A percentile compares a stretch with the other conserved stretches of the same genome.
phyloP scores from a whole-genome alignment of 2,329 filamentous ascomycete genomes.

The Leptographium galeiforme region DNA sequence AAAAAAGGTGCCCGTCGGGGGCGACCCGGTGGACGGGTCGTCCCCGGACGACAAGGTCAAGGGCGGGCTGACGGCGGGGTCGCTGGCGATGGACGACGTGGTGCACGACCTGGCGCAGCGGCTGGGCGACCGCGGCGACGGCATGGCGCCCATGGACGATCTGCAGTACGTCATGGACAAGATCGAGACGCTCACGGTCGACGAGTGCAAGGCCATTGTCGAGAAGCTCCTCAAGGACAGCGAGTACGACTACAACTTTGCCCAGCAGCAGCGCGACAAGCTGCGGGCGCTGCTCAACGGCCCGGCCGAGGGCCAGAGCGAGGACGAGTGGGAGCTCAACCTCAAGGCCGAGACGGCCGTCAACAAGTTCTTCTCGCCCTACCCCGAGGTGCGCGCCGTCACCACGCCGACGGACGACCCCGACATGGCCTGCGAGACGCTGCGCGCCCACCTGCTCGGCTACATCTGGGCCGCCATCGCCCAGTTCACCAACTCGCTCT shows the following conservation, averaged over 20 bases:
- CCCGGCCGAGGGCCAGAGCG: slow-evolving; percentile 27
- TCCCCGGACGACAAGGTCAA: neutral
- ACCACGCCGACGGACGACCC: slow-evolving; percentile 43
- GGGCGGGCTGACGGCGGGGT: neutral
- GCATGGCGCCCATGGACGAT: slow-evolving; percentile 3
- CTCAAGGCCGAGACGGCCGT: slow-evolving; percentile 40
- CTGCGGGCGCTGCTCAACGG: slow-evolving; percentile 28
- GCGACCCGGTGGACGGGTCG: too few species aligned
- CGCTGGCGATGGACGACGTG: neutral
- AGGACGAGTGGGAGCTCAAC: slow-evolving; percentile 35
- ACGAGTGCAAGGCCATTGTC: neutral
- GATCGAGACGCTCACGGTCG: slow-evolving; percentile 2
- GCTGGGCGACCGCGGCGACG: slow-evolving; percentile 2
- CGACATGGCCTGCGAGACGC: slow-evolving; percentile 34
- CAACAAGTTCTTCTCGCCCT: slow-evolving; percentile 41
- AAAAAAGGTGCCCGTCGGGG: too few species aligned
- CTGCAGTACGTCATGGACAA: slow-evolving; percentile 4
- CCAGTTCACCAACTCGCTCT: slow-evolving; percentile 42
- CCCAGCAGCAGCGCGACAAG: slow-evolving; percentile 23
- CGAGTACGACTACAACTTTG: slow-evolving; percentile 34
- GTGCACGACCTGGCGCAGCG: neutral
- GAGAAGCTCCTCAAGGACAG: slow-evolving; percentile 18
- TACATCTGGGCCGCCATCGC: slow-evolving; percentile 34
- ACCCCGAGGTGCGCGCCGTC: slow-evolving; percentile 42
- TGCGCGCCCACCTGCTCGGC: slow-evolving; percentile 41